Evolutionary conservation across 2,329 filamentous ascomycete species (phyloP).

Genomic region (Pseudopithomyces maydicus): DNA sequence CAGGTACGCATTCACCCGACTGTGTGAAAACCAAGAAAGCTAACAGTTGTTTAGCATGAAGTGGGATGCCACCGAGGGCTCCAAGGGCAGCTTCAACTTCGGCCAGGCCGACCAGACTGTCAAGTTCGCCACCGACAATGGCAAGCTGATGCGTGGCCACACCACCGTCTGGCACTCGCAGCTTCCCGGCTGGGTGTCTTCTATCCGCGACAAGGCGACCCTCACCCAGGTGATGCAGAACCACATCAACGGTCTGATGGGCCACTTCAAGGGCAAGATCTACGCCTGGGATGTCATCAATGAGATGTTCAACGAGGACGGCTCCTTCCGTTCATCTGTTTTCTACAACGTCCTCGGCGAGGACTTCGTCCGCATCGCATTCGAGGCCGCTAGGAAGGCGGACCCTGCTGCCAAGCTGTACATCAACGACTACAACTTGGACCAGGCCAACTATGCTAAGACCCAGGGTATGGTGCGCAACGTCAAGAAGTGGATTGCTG

Average conservation of each 20-base stretch:
- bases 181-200: slow-evolving; percentile 61
- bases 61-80: slow-evolving; percentile 64
- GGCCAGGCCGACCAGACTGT: slow-evolving; percentile 61
- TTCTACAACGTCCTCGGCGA: slow-evolving; percentile 73
- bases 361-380: slow-evolving; percentile 73
- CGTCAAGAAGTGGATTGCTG: slow-evolving; percentile 68
- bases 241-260: slow-evolving; percentile 64
- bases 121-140: slow-evolving; percentile 62
- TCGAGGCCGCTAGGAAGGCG: slow-evolving; percentile 68
- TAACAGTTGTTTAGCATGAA: slow-evolving; percentile 60
- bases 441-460: slow-evolving; percentile 65
- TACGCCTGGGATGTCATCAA: slow-evolving; percentile 69
- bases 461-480: slow-evolving; percentile 60
- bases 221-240: slow-evolving; percentile 64
- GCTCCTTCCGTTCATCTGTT: slow-evolving; percentile 63
- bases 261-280: slow-evolving; percentile 68
- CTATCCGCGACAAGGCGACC: slow-evolving; percentile 58
- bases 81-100: slow-evolving; percentile 54
- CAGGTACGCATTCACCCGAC: slow-evolving; percentile 28
- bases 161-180: slow-evolving; percentile 68
- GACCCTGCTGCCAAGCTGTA: slow-evolving; percentile 73
- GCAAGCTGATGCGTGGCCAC: slow-evolving; percentile 67
- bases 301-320: slow-evolving; percentile 68
- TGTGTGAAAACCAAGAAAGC: background rate
- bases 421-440: slow-evolving; percentile 74